These are phyloP conservation scores for Ceratocystis harringtonii DNA, from an alignment of 2,329 filamentous ascomycete species.

Conservation along the genomic window DNA sequence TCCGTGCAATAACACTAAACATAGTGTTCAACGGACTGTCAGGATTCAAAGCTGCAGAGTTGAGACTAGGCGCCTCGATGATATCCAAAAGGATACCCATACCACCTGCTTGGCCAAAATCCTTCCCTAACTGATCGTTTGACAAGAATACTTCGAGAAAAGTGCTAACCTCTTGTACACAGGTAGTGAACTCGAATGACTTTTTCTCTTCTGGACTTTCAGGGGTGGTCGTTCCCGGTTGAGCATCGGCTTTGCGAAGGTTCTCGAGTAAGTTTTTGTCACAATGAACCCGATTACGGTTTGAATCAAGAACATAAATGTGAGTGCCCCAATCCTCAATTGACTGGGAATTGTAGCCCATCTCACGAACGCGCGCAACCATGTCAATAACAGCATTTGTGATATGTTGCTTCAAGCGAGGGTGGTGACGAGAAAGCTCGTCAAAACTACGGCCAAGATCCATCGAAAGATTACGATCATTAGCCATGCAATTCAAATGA, in stretches of 20 bases:
- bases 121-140: conserved; percentile 55
- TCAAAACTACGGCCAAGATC: conserved; percentile 77
- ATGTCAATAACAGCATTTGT: conserved; percentile 77
- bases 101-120: conserved; percentile 65
- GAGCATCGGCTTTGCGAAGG: conserved; percentile 19
- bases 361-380: conserved; percentile 63
- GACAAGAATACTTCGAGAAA: conserved; percentile 64
- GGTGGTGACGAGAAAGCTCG: conserved; percentile 87
- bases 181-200: conserved; percentile 13
- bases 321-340: conserved; percentile 63
- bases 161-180: conserved; percentile 36
- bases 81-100: conserved; percentile 75
- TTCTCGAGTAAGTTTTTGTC: conserved; percentile 28
- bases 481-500: conserved; percentile 72
- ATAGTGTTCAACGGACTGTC: conserved; percentile 15
- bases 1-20: conserved; percentile 11
- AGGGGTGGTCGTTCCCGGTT: not conserved
- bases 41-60: conserved; percentile 44
- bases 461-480: conserved; percentile 52
- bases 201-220: conserved; percentile 4
- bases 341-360: conserved; percentile 57
- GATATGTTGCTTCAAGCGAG: conserved; percentile 63
- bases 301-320: conserved; percentile 47
- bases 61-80: conserved; percentile 64
- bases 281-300: conserved; percentile 39